Evolutionary conservation across 2,329 filamentous ascomycete species (phyloP), one percentile per base, ranked within the genome.

Genomic region (Fusarium avenaceum): DNA sequence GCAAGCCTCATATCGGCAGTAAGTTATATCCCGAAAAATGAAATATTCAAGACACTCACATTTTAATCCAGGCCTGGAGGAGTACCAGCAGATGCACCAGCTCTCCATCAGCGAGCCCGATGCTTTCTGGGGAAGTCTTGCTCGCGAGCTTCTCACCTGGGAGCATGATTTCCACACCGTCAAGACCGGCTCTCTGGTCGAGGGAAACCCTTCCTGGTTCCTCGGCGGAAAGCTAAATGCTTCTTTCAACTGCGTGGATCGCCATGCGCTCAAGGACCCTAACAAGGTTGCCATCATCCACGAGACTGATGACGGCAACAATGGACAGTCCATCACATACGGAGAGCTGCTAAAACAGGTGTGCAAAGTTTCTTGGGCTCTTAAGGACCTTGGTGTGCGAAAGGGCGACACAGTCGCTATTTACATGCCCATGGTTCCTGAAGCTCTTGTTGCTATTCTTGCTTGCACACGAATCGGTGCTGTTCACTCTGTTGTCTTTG

Each of bases 361-460:
- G 40, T 97, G 90, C 74, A 90, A 88, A 78, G 88, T 93, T 9
- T 90, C 94, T 24, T 92, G 92, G 82, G 90, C 91, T 14, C 86
- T 98, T 71, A 96, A 93, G 84, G 86, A 94, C 80, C 93, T 96
- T 87, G 95, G 95, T 61, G 94, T 98, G 62, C 89, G 90, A 83
- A 97, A 97, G 85, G 94, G 94, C 43, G 94, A 97, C 79, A 96
- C 93, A 1, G 93, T 98, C 47, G 94, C 93, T 55, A 90, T 98
- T 65, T 98, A 98, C 83, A 83, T 98, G 71, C 94, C 94, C 76
- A 98, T 98, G 94, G 95, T 98, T 77, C 95, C 94, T 30, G 94
- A 97, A 80, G 94, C 94, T 2, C 74, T 97, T 55, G 85, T 97
- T 74, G 90, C 94, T 1, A 57, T 74, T 4, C 85, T 97, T 33